Evolutionary conservation across 495 filamentous ascomycete genomes (phyloP), one percentile per base, ranked within the genome.

Genomic region (Annulohypoxylon bovei): DNA sequence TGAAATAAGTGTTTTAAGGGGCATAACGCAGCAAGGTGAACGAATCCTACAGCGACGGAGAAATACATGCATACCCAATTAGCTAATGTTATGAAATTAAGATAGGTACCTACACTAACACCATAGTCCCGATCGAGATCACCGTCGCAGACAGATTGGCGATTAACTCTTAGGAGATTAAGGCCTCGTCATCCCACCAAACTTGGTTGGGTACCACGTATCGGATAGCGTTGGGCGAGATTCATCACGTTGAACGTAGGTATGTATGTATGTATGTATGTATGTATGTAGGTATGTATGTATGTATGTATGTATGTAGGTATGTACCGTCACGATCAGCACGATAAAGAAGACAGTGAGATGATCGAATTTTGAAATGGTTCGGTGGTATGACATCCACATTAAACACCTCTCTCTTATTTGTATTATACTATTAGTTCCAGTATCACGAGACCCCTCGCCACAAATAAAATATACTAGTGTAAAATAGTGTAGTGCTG

Each of bases 1-100:
- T 73, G 59, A 73, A 59, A 61, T 23, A 4, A 49, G 22, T 67
- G 71, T 73, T 73, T 73, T 37, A 73, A 73, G 71, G 71, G 71
- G 71, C 47, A 46, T 47, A 53, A 47, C 54, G 50, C 42, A 52
- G 11, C 22, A 56, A 55, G n/a, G 35, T 57, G 44, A 69, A 47
- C 14, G 22, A 42, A 61, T 65, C 39, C 59, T 61, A 37, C 23
- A 22, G 32, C 39, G 39, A 18, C 39, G 16, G 35, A 25, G 3
- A 23, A 23, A 23, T 50, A 50, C 25, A 54, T 18, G 7, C 12
- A 30, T 53, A 23, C 27, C 4, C 14, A 53, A 30, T 33, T 50
- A 18, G 40, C 20, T 46, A 28, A 55, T 54, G 37, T 56, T 23
- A 62, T 32, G 25, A 40, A 59, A 67, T 67, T 67, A 67, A 33